Evolutionary conservation across 306 rosid genomes (phyloP).

Genomic region (Psophocarpus tetragonolobus): DNA sequence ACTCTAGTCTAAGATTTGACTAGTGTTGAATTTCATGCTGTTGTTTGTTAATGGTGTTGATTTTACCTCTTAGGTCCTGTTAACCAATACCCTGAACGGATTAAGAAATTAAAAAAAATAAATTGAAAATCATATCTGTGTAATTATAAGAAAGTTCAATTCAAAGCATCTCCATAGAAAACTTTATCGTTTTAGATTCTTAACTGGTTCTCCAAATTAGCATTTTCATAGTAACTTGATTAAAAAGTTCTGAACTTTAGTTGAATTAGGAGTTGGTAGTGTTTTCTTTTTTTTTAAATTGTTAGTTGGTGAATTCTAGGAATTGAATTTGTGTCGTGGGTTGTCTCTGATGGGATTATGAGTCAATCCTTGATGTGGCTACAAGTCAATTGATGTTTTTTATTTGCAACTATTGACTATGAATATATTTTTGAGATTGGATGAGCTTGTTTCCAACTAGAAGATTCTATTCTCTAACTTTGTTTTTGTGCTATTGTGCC

Average conservation of each 20-base stretch:
- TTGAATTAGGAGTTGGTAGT: background rate
- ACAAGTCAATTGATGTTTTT: background rate
- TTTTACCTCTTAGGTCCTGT: background rate
- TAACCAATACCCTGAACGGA: too few relatives aligned
- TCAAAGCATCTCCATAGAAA: too few relatives aligned
- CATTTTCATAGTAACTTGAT: too few relatives aligned
- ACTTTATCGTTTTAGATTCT: too few relatives aligned
- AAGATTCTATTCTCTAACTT: background rate
- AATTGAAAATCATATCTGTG: too few relatives aligned
- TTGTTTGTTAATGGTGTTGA: background rate
- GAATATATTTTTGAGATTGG: background rate
- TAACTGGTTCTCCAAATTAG: too few relatives aligned
- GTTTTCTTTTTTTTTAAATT: background rate
- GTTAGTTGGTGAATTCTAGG: conserved; percentile 3
- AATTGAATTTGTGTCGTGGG: background rate
- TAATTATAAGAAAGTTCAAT: too few relatives aligned
- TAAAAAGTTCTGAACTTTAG: background rate
- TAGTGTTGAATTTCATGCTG: background rate
- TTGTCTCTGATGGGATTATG: background rate
- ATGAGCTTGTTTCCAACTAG: background rate
- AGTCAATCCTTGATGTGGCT: background rate
- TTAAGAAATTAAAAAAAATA: too few relatives aligned
- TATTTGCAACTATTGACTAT: background rate
- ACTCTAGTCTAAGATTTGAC: background rate
- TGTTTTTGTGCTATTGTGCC: background rate